Evolutionary conservation across 306 rosid species (phyloP), one percentile per base, ranked within the genome.

Genomic region (Corylus avellana): DNA sequence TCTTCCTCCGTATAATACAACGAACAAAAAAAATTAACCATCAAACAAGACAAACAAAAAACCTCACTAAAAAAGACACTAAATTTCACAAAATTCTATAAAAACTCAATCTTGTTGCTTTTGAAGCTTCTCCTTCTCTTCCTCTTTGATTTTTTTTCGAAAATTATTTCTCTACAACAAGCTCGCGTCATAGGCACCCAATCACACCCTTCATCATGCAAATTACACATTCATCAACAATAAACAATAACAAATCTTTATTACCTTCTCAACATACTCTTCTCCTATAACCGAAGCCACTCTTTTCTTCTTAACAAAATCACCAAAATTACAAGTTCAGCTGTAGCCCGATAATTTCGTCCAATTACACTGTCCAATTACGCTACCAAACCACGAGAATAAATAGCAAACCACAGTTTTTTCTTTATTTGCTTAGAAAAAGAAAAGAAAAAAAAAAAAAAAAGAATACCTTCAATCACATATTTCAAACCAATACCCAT

Each of bases 71-170:
- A 67, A 66, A 39, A 51, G 9, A 12, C 12, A 63, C 61, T 0
- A 56, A 37, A 32, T 32, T 32, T 32, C 56, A 64, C 47, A 44
- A 74, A 42, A 35, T 58, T 59, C 44, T 63, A 74, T 49, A 77
- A 71, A 83, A 32, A 3, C 94, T 67, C 82, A 94, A 96, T 95
- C 96, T 27, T 86, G 98, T 48, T 84, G 92, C 92, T 93, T 93
- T 82, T 89, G 98, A 84, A 95, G 99, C 77, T 95, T 95, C 84
- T 95, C 99, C 82, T 93, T 95, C 85, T 95, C 99, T 84, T 93
- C 25, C 25, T 22, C 99, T 86, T 95, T 97, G n/a, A 91, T 67
- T 83, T 95, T 95, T 85, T 64, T 93, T 80, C 90, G 25, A 76
- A 95, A 93, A 74, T 88, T 95, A 49, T 91, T 98, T 83, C 96